These are phyloP conservation scores for Arabidopsis hybrid DNA, from an alignment of 441 rosid genomes.

Conservation along the genomic window DNA sequence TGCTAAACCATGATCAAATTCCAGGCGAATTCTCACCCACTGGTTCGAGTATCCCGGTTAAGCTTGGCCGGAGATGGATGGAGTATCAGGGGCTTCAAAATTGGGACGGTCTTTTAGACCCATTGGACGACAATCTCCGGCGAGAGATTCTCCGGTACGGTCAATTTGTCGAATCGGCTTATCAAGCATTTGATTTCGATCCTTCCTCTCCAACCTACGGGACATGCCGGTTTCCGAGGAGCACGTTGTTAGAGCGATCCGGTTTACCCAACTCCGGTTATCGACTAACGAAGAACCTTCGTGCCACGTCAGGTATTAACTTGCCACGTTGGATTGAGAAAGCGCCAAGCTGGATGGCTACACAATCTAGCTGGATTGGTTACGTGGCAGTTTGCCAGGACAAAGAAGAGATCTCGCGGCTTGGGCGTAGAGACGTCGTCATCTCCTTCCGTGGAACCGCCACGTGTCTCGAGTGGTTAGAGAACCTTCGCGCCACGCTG, in stretches of 20 bases:
- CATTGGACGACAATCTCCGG: conserved; percentile 71
- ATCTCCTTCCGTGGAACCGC: conserved; percentile 79
- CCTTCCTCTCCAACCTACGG: conserved; percentile 67
- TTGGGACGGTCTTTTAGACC: conserved; percentile 77
- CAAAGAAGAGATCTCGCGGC: conserved; percentile 70
- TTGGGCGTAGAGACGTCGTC: conserved; percentile 81
- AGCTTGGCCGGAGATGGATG: conserved; percentile 54
- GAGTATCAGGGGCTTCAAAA: conserved; percentile 69
- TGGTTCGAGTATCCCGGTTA: conserved; percentile 43
- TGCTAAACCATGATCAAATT: conserved; percentile 37
- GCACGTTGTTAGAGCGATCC: conserved; percentile 53
- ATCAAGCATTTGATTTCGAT: conserved; percentile 74
- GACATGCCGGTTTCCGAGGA: conserved; percentile 57
- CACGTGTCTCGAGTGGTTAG: conserved; percentile 87
- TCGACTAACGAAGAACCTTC: conserved; percentile 57
- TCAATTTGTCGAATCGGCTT: conserved; percentile 71
- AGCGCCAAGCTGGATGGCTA: conserved; percentile 64
- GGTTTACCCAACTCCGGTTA: conserved; percentile 70
- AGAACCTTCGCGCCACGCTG: conserved; percentile 77
- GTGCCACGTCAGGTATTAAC: conserved; percentile 69
- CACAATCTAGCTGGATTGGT: conserved; percentile 83
- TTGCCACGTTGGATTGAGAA: conserved; percentile 72
- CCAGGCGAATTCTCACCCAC: conserved; percentile 15
- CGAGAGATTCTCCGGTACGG: conserved; percentile 79
- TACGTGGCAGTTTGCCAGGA: conserved; percentile 83